A percentile compares a stretch with the other conserved stretches of the same genome.
phyloP scores from a whole-genome alignment of 2,329 filamentous ascomycete species.

The Pseudogymnoascus sp. region DNA sequence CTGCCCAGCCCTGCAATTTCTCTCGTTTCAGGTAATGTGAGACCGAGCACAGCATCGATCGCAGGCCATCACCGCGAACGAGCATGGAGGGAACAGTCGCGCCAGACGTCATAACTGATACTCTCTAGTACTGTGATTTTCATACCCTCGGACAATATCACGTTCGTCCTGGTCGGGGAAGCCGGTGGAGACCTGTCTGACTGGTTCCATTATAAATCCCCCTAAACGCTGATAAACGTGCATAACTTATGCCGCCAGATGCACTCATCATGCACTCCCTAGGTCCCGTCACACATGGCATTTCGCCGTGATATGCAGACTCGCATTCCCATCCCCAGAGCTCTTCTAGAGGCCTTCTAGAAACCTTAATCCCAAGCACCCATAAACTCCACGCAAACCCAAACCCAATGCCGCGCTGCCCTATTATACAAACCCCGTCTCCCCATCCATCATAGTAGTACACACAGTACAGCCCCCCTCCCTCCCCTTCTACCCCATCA shows the following conservation, averaged over 20 bases:
- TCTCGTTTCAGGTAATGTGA: slow-evolving; percentile 4
- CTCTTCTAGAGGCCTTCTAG: not conserved
- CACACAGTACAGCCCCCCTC: not conserved
- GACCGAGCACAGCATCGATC: not conserved
- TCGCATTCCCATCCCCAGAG: not conserved
- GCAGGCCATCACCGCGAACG: not conserved
- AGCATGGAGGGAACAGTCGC: not conserved
- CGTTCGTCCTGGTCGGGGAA: not conserved
- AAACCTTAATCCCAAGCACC: not conserved
- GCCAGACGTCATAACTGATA: not conserved
- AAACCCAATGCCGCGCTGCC: not conserved
- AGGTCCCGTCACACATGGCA: not conserved
- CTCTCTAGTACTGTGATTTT: not conserved
- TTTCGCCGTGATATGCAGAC: not conserved
- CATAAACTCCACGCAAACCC: not conserved
- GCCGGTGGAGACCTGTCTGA: not conserved
- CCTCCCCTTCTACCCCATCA: not conserved
- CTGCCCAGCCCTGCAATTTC: not conserved
- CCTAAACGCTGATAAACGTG: not conserved
- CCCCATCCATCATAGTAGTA: not conserved
- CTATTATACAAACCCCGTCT: not conserved
- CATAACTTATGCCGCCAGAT: not conserved
- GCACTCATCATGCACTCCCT: not conserved
- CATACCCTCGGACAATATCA: not conserved
- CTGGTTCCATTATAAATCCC: not conserved